Conservation (phyloP, 2,329 filamentous ascomycete genomes). For the Aspergillus brunneoviolaceus region DNA sequence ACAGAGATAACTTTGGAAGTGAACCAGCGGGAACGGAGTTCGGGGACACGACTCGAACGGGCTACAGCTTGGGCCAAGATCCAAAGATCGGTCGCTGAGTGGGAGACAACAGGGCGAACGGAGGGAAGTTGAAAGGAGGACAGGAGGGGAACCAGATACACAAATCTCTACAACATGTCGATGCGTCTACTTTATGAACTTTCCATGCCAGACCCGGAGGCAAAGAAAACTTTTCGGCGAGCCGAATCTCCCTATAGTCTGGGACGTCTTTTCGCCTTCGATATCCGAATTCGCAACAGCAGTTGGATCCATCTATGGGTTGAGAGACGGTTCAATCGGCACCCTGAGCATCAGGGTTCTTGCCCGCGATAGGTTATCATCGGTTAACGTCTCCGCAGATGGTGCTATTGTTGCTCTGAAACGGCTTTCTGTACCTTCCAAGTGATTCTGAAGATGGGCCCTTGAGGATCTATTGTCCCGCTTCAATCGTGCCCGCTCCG, state of each 20-base stretch:
- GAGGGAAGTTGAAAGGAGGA: not conserved
- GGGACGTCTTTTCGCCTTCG: slow-evolving; percentile 15
- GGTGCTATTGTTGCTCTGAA: not conserved
- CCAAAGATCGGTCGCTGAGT: not conserved
- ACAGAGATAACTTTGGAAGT: not conserved
- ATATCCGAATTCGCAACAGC: slow-evolving; percentile 10
- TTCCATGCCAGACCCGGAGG: slow-evolving; percentile 9
- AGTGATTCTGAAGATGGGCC: not conserved
- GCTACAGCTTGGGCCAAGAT: not conserved
- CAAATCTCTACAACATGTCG: not conserved
- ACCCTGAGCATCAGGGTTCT: not conserved
- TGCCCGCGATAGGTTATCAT: not conserved
- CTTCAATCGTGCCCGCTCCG: not conserved
- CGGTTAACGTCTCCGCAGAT: not conserved
- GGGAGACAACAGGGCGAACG: not conserved
- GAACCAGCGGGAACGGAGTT: not conserved
- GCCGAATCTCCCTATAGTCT: slow-evolving; percentile 12
- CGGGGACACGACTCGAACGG: not conserved
- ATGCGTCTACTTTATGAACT: not conserved
- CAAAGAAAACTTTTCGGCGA: slow-evolving; percentile 21
- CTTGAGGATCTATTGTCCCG: not conserved
- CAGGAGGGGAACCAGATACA: not conserved
- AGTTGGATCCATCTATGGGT: not conserved
- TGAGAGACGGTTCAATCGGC: not conserved
- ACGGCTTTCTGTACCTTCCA: not conserved